Evolutionary conservation across 352 stramenopile genomes (phyloP).

Genomic region (Phytophthora idaei): DNA sequence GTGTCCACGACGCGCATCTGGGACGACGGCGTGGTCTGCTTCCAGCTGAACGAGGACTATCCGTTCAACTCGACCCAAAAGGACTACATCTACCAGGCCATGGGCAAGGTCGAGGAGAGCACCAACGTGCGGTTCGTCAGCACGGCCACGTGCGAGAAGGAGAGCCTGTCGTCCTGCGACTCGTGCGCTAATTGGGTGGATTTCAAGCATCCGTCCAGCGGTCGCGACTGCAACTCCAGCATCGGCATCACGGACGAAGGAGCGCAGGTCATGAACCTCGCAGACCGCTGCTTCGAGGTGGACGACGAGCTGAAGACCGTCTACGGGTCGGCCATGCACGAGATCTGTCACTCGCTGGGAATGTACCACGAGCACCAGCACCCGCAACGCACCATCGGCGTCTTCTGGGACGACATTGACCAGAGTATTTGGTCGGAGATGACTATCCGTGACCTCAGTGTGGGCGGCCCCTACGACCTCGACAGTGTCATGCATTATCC

Average conservation of each 20-base stretch:
- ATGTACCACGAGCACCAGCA: constrained; percentile 88
- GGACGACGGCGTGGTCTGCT: constrained; percentile 76
- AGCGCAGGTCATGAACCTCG: constrained; percentile 73
- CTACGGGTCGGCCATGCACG: constrained; percentile 81
- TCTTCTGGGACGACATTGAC: constrained; percentile 81
- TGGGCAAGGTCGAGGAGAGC: constrained; percentile 64
- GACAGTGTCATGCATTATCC: constrained; percentile 86
- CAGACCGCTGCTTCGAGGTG: constrained; percentile 77
- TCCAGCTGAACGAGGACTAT: constrained; percentile 67
- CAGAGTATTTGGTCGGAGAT: constrained; percentile 79
- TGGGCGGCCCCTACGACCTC: constrained; percentile 71
- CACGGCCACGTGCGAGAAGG: constrained; percentile 50
- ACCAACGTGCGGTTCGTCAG: constrained; percentile 82
- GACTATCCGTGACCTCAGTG: constrained; percentile 67
- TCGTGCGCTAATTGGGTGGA: constrained; percentile 76
- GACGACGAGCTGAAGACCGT: constrained; percentile 76
- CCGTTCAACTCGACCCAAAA: constrained; percentile 63
- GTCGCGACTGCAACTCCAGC: constrained; percentile 79
- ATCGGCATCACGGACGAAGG: constrained; percentile 74
- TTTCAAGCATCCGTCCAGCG: constrained; percentile 73
- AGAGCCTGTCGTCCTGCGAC: constrained; percentile 60
- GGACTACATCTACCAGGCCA: constrained; percentile 68
- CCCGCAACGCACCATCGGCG: constrained; percentile 60
- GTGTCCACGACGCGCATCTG: constrained; percentile 68
- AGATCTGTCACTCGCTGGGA: constrained; percentile 78